Evolutionary conservation across 306 rosid genomes (phyloP), one percentile per base, ranked within the genome.

Genomic region (Cucurbita maxima): DNA sequence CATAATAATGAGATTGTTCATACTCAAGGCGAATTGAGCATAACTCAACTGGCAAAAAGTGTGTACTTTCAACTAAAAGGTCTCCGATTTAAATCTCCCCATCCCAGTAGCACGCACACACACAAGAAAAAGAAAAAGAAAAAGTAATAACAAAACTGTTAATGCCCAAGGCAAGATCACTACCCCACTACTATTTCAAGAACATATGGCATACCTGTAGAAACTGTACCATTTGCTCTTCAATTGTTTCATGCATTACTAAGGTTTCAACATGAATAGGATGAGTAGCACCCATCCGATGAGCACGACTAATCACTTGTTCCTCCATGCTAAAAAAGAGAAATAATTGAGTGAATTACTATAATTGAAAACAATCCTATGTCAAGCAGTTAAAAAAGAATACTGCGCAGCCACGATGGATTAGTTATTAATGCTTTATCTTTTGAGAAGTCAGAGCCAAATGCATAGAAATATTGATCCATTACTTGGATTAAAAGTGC

Each of bases 271-370:
- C 99, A 4, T 87, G 86, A 76, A 94, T 88, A 73, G 97, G 97
- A 54, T 92, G 92, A 75, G 87, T 84, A 84, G 99, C 99, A 80
- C 99, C 99, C 97, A 94, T 94, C 56, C 99, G 97, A 80, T 94
- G 99, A 78, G 99, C 99, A 71, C 99, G 97, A 77, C 99, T 94
- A 69, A 94, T 87, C 58, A 91, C 99, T 83, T 94, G 99, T 79
- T 94, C 97, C 91, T 94, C 97, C 97, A 94, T 79, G 80, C 99
- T 94, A 74, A 76, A 30, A 66, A 82, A 13, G 40, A 76, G 75
- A 79, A 51, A 55, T 72, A 73, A 61, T 18, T 47, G 11, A 79
- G 81, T 30, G 36, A 62, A 14, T 77, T 13, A 61, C 22, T 22
- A 66, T 34, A 75, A 48, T n/a, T 16, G 18, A 67, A 57, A 76